Evolutionary conservation across 805 yeast species (phyloP).

Genomic region (Saitoella complicata): DNA sequence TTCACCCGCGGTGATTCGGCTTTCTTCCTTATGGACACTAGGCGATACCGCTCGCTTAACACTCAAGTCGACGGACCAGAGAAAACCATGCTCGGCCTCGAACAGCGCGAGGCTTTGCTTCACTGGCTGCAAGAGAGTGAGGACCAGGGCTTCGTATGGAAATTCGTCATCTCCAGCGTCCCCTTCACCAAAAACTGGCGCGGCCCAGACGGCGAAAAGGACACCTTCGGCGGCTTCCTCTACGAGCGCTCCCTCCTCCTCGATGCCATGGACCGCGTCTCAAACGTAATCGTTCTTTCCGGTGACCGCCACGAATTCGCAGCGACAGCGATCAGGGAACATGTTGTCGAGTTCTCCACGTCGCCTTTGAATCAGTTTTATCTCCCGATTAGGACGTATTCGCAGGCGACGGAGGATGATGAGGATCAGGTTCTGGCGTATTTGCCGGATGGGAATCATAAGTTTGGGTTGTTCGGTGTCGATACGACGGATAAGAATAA

Average conservation of each 20-base stretch:
- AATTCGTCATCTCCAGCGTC: constrained; percentile 14
- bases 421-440: constrained; percentile 13
- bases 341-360: constrained; percentile 15
- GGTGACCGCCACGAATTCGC: constrained; percentile 17
- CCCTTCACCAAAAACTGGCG: constrained; percentile 16
- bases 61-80: constrained; percentile 7
- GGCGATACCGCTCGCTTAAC: constrained; percentile 12
- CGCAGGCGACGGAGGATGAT: constrained; percentile 5
- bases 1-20: constrained; percentile 14
- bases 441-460: constrained; percentile 11
- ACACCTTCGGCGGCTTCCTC: constrained; percentile 16
- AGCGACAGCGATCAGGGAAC: constrained; percentile 9
- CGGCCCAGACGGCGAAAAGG: constrained; percentile 7
- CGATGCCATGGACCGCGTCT: constrained; percentile 8
- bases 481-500: constrained; percentile 2
- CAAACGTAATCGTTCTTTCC: constrained; percentile 9
- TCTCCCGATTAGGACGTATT: constrained; percentile 12
- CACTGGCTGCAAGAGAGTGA: constrained; percentile 9
- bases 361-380: constrained; percentile 15
- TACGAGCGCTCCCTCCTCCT: constrained; percentile 10
- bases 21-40: constrained; percentile 13
- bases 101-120: constrained; percentile 10
- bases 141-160: constrained; percentile 10
- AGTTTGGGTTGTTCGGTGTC: constrained; percentile 12
- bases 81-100: constrained; percentile 14